Base-by-base conservation (phyloP, 2,329 filamentous ascomycete genomes). In the Byssoonygena ceratinophila region DNA sequence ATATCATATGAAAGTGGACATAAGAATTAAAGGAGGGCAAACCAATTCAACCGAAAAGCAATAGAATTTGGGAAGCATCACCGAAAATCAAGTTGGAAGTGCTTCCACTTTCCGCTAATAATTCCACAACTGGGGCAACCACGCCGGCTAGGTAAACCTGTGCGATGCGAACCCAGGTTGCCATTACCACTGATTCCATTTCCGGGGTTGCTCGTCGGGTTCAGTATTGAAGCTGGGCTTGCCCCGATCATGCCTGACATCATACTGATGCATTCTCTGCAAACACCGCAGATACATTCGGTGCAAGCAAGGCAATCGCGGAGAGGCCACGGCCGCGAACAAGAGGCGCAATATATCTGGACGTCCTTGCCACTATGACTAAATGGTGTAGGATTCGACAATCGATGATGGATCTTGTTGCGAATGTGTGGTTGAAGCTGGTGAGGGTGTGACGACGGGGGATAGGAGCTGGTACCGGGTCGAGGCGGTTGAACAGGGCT, bases 241-340 rank as follows among this genome's bases (percentile, higher is more conserved):
- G 61, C 59, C 55, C 61, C 60, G 54, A 59, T 59, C 29, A 58
- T 60, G 14, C 66, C 60, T 0, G 70, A 65, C 59, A 73, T 71
- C 64, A 69, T 65, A 51, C 64, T 63, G 54, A 96, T 88, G 63
- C 91, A 97, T 54, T 88, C 82, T 58, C 84, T 81, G 68, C 92
- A 97, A 46, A 97, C 78, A 14, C 90, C 91, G 66, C 88, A 94
- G 58, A 97, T 94, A 67, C 92, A 97, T 68, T 96, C 90, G 1
- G 90, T 95, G 67, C 91, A 97, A 20, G 91, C 91, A 64, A 89
- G 96, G 31, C 87, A 92, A 62, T 91, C 85, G 62, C 82, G 84
- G 23, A 97, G 73, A 9, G 83, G 73, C 48, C 84, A 90, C 16
- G 89, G 75, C 34, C 84, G 81, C 58, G 87, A 82, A 64, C 91